Conservation (phyloP, 2,329 filamentous ascomycete species). For the Sporothrix variecibatus region DNA sequence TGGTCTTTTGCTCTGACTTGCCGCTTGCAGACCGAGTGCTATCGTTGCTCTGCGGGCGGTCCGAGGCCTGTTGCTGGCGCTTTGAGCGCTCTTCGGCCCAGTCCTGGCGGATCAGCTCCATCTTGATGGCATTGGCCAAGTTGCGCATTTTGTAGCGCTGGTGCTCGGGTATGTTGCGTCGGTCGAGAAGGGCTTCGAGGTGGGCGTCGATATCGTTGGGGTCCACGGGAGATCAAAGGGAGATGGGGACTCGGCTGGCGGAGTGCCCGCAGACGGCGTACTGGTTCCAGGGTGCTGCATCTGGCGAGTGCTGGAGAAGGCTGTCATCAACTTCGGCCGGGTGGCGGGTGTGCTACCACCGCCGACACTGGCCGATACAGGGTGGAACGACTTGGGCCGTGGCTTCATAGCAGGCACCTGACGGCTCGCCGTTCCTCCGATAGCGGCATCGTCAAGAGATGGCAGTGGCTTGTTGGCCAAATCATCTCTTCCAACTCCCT, state of each 20-base stretch:
- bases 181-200: slow-evolving; percentile 69
- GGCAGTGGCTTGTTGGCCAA: slow-evolving; percentile 23
- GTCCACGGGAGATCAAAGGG: slow-evolving; percentile 54
- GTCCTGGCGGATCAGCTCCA: slow-evolving; percentile 91
- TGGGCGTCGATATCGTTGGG: slow-evolving; percentile 59
- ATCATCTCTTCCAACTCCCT: slow-evolving; percentile 24
- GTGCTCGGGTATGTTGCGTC: slow-evolving; percentile 89
- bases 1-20: slow-evolving; percentile 23
- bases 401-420: slow-evolving; percentile 40
- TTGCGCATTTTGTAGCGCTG: slow-evolving; percentile 94
- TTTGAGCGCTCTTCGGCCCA: slow-evolving; percentile 67
- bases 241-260: slow-evolving; percentile 36
- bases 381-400: slow-evolving; percentile 56
- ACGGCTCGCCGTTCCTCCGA: neutral
- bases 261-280: slow-evolving; percentile 34
- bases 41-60: slow-evolving; percentile 42
- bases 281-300: slow-evolving; percentile 37
- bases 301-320: slow-evolving; percentile 44
- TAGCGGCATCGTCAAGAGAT: slow-evolving; percentile 30
- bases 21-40: slow-evolving; percentile 45
- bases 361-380: slow-evolving; percentile 35
- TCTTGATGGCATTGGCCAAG: slow-evolving; percentile 85
- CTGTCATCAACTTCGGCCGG: slow-evolving; percentile 44
- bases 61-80: slow-evolving; percentile 24
- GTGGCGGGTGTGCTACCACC: slow-evolving; percentile 45